Evolutionary conservation across 768 basidiomycete species (phyloP).

Genomic region (Lentinus brumalis): DNA sequence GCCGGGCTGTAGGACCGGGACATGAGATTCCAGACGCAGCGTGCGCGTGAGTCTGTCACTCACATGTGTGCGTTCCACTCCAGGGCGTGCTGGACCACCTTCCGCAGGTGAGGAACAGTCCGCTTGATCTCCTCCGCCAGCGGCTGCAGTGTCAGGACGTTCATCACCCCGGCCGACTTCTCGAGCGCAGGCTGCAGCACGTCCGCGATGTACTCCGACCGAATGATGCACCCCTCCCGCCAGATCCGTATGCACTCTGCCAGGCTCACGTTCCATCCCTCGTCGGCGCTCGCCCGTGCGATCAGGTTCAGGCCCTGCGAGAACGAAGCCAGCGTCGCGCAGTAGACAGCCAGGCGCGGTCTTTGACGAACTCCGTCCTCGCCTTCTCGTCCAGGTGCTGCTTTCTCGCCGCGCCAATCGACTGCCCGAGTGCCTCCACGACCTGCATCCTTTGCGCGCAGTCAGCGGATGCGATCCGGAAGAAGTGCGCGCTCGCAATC

Average conservation of each 20-base stretch:
- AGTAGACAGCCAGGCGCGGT: constrained; percentile 24
- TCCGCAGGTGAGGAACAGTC: constrained; percentile 13
- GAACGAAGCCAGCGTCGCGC: constrained; percentile 22
- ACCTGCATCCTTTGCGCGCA: constrained; percentile 22
- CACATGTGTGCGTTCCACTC: constrained; percentile 24
- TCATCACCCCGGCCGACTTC: constrained; percentile 11
- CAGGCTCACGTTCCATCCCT: constrained; percentile 23
- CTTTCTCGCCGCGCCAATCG: constrained; percentile 16
- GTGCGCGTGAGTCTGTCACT: not conserved
- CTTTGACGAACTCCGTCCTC: constrained; percentile 14
- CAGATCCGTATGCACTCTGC: constrained; percentile 24
- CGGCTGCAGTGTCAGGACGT: constrained; percentile 15
- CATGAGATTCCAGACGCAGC: not conserved
- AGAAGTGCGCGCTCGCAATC: constrained; percentile 26
- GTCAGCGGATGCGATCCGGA: constrained; percentile 27
- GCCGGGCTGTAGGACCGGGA: constrained; percentile 15
- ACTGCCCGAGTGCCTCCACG: constrained; percentile 15
- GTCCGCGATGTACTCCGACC: constrained; percentile 25
- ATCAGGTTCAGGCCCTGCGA: constrained; percentile 25
- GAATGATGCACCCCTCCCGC: constrained; percentile 27
- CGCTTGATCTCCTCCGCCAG: constrained; percentile 19
- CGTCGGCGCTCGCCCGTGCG: constrained; percentile 23
- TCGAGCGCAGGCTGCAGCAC: constrained; percentile 22
- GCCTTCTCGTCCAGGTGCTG: constrained; percentile 14
- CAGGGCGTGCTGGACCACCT: constrained; percentile 12